Conservation (phyloP, 345 rosid genomes). For the Eucalyptus cladocalyx region DNA sequence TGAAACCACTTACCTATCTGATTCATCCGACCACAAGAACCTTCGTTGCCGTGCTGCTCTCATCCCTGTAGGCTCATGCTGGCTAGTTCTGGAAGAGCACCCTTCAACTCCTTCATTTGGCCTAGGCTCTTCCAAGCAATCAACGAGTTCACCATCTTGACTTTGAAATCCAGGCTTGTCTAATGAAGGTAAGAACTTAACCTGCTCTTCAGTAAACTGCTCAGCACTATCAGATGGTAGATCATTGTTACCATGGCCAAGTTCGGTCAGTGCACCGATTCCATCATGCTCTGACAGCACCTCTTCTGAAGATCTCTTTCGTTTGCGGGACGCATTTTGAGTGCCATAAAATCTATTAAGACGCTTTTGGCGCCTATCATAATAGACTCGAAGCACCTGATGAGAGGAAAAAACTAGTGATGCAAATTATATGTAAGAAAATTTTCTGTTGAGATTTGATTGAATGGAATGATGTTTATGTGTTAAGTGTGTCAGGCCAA, state of each 20-base stretch:
- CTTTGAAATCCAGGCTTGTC: conserved; percentile 17
- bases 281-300: conserved; percentile 15
- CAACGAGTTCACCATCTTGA: conserved; percentile 16
- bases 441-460: neutral
- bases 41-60: conserved; percentile 37
- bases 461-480: neutral
- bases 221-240: conserved; percentile 1
- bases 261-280: conserved; percentile 15
- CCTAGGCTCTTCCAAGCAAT: conserved; percentile 18
- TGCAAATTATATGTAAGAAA: neutral
- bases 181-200: conserved; percentile 1
- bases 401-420: neutral
- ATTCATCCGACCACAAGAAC: conserved; percentile 81
- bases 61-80: conserved; percentile 25
- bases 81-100: conserved; percentile 21
- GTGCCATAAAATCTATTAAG: conserved; percentile 21
- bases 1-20: conserved; percentile 51
- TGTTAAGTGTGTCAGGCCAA: neutral
- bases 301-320: conserved; percentile 31
- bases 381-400: conserved; percentile 81
- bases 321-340: conserved; percentile 31
- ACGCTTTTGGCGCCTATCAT: conserved; percentile 44
- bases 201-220: conserved; percentile 7
- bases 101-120: conserved; percentile 32
- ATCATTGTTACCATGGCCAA: neutral